Evolutionary conservation across 1,284 basidiomycete species (phyloP).

Genomic region (Rhodotorula mucilaginosa): DNA sequence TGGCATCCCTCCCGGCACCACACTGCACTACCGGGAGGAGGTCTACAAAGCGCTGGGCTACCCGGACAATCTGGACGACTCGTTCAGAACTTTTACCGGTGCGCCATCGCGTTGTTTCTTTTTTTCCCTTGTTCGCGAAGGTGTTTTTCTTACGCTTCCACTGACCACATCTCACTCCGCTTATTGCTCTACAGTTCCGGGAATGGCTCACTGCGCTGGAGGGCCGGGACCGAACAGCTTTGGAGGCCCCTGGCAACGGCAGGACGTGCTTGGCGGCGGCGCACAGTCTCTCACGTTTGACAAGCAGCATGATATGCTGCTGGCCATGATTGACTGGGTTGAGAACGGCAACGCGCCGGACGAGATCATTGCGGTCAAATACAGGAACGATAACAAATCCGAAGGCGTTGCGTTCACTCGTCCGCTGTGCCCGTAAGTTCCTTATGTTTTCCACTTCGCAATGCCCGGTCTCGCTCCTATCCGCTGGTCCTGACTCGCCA

Average conservation of each 20-base stretch:
- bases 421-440: slow-evolving; percentile 14
- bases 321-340: slow-evolving; percentile 36
- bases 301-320: slow-evolving; percentile 33
- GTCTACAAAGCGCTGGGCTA: slow-evolving; percentile 32
- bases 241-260: background rate
- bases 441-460: no score
- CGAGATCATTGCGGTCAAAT: slow-evolving; percentile 22
- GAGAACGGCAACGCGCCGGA: slow-evolving; percentile 35
- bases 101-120: background rate
- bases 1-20: slow-evolving; percentile 35
- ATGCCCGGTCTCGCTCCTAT: no score
- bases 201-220: slow-evolving; percentile 26
- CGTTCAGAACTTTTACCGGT: slow-evolving; percentile 35
- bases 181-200: slow-evolving; percentile 2
- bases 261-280: slow-evolving; percentile 6
- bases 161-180: background rate
- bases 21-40: slow-evolving; percentile 19
- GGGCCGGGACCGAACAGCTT: slow-evolving; percentile 23
- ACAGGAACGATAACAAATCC: slow-evolving; percentile 8
- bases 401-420: slow-evolving; percentile 22
- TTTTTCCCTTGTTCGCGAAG: no score
- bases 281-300: slow-evolving; percentile 6
- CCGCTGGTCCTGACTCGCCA: background rate
- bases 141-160: background rate
- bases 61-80: slow-evolving; percentile 24